Evolutionary conservation across 2,329 filamentous ascomycete species (phyloP), one percentile per base, ranked within the genome.

Genomic region (Neodidymelliopsis sp.): DNA sequence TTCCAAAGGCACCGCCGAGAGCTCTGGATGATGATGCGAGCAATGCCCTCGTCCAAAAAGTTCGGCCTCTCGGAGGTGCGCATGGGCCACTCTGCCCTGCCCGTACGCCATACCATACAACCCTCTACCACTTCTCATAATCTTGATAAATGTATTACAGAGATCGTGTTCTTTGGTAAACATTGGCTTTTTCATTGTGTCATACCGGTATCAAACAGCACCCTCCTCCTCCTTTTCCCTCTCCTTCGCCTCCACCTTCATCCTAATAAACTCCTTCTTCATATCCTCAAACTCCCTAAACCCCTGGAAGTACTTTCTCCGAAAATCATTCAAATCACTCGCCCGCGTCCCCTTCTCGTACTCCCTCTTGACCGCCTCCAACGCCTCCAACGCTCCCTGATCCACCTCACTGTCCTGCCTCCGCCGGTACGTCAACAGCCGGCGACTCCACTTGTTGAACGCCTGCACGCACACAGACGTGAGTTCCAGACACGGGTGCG

Each of bases 371-470:
- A 36, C 49, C 4, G 36, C 33, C 45, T 57, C 61, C 3, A 44
- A 53, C 36, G 49, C 49, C n/a, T 19, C 10, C 18, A 33, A 18
- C 15, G n/a, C 41, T n/a, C 16, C 39, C 8, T 1, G 6, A 9
- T 12, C 29, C 7, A 20, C 8, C 8, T 10, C 9, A 12, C 61
- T 59, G 20, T 56, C 41, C 0, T 82, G 79, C 15, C 89, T 76
- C 41, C 91, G 83, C 33, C 85, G 81, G 71, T 97, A 97, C 0
- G 91, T 96, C 41, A 97, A 88, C 25, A 99, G 79, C 57, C 91
- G 83, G 51, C 94, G 84, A 15, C 91, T 94, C 94, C 92, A 99
- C 74, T 89, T 94, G 67, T 91, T 93, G 70, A 99, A 99, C 0
- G 83, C 80, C 70, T 99, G 94, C 6, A 89, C 84, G 66, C 91